A percentile compares a stretch with the other conserved stretches of the same genome.
Evolutionary conservation across 164 flowering plant species (phyloP).

Genomic region (Chimonanthus salicifolius): DNA sequence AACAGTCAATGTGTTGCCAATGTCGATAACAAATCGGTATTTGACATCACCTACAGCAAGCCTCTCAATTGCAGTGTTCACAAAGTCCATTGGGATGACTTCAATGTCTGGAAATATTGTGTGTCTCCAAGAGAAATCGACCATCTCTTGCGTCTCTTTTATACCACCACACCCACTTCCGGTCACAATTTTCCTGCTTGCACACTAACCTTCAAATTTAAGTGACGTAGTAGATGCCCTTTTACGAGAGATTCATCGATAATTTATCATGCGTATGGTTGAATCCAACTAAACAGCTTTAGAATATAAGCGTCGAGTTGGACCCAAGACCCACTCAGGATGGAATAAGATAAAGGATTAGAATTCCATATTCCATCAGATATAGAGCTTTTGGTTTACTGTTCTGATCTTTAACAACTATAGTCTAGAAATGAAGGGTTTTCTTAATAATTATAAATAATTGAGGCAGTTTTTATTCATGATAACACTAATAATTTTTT

Average conservation of each 20-base stretch:
- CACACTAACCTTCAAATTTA: background rate
- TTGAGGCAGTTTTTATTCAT: background rate
- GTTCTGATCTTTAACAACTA: too few species aligned
- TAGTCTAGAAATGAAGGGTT: background rate
- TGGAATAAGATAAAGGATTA: background rate
- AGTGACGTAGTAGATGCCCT: background rate
- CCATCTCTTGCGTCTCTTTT: conserved; percentile 64
- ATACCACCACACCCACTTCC: conserved; percentile 52
- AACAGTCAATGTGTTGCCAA: conserved; percentile 14
- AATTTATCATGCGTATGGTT: too few species aligned
- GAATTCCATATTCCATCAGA: background rate
- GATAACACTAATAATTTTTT: background rate
- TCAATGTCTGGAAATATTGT: conserved; percentile 41
- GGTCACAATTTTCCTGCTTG: conserved; percentile 42
- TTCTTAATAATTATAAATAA: background rate
- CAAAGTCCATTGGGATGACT: conserved; percentile 36
- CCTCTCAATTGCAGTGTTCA: conserved; percentile 48
- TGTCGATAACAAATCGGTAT: conserved; percentile 49
- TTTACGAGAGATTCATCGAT: background rate
- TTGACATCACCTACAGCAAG: conserved; percentile 39
- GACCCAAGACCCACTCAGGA: background rate
- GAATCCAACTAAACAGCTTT: too few species aligned
- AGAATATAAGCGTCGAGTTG: background rate
- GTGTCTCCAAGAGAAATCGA: conserved; percentile 51
- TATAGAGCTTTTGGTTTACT: background rate